Evolutionary conservation across 1,284 basidiomycete genomes (phyloP), one percentile per base, ranked within the genome.

Genomic region (Cutaneotrichosporon dermatis): DNA sequence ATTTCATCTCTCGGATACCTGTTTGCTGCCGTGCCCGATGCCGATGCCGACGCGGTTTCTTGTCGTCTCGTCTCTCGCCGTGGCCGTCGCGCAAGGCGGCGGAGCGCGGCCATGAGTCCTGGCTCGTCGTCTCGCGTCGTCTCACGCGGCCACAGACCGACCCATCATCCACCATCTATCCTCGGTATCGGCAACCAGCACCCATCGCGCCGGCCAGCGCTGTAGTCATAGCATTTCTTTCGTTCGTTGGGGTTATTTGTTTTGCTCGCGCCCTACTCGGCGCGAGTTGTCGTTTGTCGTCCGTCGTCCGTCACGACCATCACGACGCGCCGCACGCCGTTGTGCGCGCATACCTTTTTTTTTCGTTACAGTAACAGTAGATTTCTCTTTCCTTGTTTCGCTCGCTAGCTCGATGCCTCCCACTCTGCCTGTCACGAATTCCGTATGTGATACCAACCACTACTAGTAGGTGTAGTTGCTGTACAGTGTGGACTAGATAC

Each of bases 151-250:
- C 25, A 25, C 25, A 25, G 25, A 25, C 25, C 25, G 25, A 25
- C 25, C 25, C 25, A 25, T 25, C 25, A 25, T 25, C 25, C 25
- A 25, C 25, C 25, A 25, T 25, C 25, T 25, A 25, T 25, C 25
- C 25, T 25, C 25, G 25, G 25, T 25, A 25, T 25, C 25, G 25
- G 25, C 25, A 25, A 25, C 25, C 25, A 25, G 25, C 25, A 25
- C 2, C 25, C 25, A 25, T 25, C 25, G 25, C 25, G 44, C 25
- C 44, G 48, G 44, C 15, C 44, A 25, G 53, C 39, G 25, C 51
- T 61, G 60, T 61, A 61, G 60, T 61, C 44, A 57, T 61, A 61
- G 55, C 52, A 57, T 60, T 16, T 15, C 25, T 25, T 46, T 46
- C 44, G 4, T 25, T 46, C 44, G 44, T 46, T 46, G 44, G 44